Percentiles rank a stretch among this genome's conserved stretches.
These are phyloP conservation scores for Tympanopsis confertula DNA, from an alignment of 2,329 filamentous ascomycete species.

Conservation along the genomic window DNA sequence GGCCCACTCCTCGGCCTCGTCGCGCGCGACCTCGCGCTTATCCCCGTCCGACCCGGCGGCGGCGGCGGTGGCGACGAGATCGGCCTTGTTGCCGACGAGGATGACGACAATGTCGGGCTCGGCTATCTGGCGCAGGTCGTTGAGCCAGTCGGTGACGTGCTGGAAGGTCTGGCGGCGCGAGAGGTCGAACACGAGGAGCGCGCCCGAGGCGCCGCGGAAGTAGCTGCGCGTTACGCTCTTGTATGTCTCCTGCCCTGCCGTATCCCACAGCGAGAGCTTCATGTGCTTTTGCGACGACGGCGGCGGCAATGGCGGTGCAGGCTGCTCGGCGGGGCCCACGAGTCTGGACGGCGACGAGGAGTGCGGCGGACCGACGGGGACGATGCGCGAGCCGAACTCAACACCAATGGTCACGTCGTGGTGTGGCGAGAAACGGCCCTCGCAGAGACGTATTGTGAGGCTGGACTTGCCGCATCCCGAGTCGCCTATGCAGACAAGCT, in stretches of 20 bases:
- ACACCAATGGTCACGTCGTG: slow-evolving; percentile 97
- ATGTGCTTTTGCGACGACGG: slow-evolving; percentile 57
- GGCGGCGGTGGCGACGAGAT: slow-evolving; percentile 46
- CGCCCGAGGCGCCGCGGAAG: slow-evolving; percentile 58
- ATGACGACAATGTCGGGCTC: slow-evolving; percentile 93
- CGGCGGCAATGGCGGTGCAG: slow-evolving; percentile 5
- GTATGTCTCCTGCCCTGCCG: slow-evolving; percentile 92
- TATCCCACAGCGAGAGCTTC: slow-evolving; percentile 93
- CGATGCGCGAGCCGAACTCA: slow-evolving; percentile 87
- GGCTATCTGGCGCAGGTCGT: slow-evolving; percentile 86
- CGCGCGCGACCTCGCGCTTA: slow-evolving; percentile 65
- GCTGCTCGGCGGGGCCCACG: slow-evolving; percentile 4
- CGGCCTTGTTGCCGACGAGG: slow-evolving; percentile 88
- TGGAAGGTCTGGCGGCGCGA: slow-evolving; percentile 73
- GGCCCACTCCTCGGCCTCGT: slow-evolving; percentile 88
- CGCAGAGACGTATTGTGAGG: slow-evolving; percentile 88
- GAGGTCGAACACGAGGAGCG: slow-evolving; percentile 89
- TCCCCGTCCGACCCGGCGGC: slow-evolving; percentile 31
- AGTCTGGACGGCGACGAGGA: slow-evolving; percentile 8
- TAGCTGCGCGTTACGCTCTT: slow-evolving; percentile 86
- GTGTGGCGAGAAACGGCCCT: slow-evolving; percentile 85
- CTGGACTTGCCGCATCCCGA: slow-evolving; percentile 91
- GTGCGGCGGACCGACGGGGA: slow-evolving; percentile 78
- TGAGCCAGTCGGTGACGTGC: slow-evolving; percentile 85
- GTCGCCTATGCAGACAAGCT: slow-evolving; percentile 95